These are phyloP conservation scores for Aspergillus sergii DNA, from an alignment of 2,329 filamentous ascomycete species.

Conservation along the genomic window DNA sequence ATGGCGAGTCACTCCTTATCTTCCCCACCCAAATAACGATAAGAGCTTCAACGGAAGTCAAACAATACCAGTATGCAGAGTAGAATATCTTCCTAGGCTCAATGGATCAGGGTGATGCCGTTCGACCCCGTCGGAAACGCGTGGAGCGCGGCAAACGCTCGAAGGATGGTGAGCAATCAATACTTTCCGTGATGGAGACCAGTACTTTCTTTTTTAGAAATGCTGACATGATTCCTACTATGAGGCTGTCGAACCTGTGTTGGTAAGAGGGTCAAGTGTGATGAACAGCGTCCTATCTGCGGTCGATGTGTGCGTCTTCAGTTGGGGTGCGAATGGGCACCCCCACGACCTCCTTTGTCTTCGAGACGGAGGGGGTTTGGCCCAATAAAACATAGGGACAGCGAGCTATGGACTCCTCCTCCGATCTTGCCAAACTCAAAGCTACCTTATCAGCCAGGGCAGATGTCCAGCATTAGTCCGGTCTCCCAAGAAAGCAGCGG, in stretches of 20 bases:
- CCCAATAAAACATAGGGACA: conserved; percentile 12
- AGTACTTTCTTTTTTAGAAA: neutral
- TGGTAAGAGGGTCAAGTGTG: conserved; percentile 15
- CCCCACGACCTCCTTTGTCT: conserved; percentile 8
- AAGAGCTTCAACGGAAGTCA: neutral
- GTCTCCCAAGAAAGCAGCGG: neutral
- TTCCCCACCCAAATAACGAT: neutral
- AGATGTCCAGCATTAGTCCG: neutral
- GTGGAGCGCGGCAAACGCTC: conserved; percentile 13
- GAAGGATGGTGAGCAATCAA: conserved; percentile 8
- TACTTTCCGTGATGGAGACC: neutral
- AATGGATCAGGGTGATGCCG: neutral
- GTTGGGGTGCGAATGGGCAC: conserved; percentile 12
- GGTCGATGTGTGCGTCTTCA: conserved; percentile 11
- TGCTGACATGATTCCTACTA: neutral
- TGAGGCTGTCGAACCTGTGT: conserved; percentile 15
- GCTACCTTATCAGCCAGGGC: neutral
- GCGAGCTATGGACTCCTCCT: conserved; percentile 5
- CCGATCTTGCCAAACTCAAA: conserved; percentile 6
- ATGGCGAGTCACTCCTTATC: neutral
- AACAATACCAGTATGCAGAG: neutral
- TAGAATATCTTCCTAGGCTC: neutral
- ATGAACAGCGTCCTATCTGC: conserved; percentile 12
- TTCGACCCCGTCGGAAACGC: conserved; percentile 9
- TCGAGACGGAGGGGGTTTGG: conserved; percentile 13